These are phyloP conservation scores for Metschnikowia vanudenii DNA, from an alignment of 805 yeast species.

Conservation along the genomic window DNA sequence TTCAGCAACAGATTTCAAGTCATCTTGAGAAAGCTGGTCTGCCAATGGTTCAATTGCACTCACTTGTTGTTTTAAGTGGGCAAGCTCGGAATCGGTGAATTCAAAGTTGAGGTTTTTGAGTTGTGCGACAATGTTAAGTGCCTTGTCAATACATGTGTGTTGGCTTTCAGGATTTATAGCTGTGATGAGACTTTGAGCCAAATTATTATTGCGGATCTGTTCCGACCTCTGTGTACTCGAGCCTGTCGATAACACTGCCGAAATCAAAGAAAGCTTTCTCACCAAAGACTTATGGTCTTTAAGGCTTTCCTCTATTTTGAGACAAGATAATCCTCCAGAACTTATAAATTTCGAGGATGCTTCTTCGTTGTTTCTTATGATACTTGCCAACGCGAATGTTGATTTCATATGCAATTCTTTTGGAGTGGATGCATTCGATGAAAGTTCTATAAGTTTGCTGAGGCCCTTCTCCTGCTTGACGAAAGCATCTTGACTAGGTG, in stretches of 20 bases:
- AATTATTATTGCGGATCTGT: conserved; percentile 36
- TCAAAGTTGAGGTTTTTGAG: conserved; percentile 42
- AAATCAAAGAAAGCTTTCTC: conserved; percentile 54
- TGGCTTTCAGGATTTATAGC: conserved; percentile 36
- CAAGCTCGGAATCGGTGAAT: conserved; percentile 46
- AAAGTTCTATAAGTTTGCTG: conserved; percentile 43
- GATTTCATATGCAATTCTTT: conserved; percentile 55
- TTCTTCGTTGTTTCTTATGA: conserved; percentile 63
- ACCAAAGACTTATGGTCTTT: conserved; percentile 43
- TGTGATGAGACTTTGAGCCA: conserved; percentile 33
- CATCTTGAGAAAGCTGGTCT: conserved; percentile 55
- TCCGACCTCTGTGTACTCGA: conserved; percentile 38
- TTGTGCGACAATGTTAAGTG: conserved; percentile 48
- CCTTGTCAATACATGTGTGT: conserved; percentile 56
- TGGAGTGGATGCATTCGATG: conserved; percentile 24
- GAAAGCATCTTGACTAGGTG: conserved; percentile 67
- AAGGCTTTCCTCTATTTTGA: conserved; percentile 29
- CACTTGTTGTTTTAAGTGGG: conserved; percentile 35
- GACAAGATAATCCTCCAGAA: conserved; percentile 60
- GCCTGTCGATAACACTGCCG: conserved; percentile 60
- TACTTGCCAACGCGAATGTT: conserved; percentile 72
- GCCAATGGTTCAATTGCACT: conserved; percentile 39
- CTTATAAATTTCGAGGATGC: conserved; percentile 57
- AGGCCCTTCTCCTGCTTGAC: conserved; percentile 50
- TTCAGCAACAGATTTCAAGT: conserved; percentile 48